Evolutionary conservation across 2,329 filamentous ascomycete species (phyloP).

Genomic region (Fusarium sp.): DNA sequence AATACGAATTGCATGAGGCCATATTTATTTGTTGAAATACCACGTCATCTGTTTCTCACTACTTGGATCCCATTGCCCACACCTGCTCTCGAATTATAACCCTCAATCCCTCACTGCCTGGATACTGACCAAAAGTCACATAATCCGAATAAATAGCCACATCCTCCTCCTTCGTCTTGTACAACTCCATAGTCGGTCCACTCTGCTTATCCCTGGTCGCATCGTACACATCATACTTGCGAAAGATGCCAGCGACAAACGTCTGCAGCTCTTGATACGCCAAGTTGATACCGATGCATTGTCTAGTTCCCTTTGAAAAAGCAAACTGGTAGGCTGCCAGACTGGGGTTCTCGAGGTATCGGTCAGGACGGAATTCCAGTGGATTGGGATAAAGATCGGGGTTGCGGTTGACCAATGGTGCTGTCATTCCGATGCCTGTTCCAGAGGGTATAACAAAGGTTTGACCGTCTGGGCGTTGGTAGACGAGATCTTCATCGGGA

Average conservation of each 20-base stretch:
- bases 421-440: slow-evolving; percentile 52
- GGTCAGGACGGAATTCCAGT: slow-evolving; percentile 38
- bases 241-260: slow-evolving; percentile 30
- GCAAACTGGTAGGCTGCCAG: slow-evolving; percentile 15
- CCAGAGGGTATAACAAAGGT: slow-evolving; percentile 45
- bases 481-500: slow-evolving; percentile 44
- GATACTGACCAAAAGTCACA: slow-evolving; percentile 15
- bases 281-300: slow-evolving; percentile 35
- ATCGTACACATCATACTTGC: slow-evolving; percentile 31
- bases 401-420: slow-evolving; percentile 41
- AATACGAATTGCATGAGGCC: neutral
- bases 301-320: slow-evolving; percentile 28
- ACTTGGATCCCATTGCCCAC: neutral
- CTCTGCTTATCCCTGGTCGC: neutral
- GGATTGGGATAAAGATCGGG: slow-evolving; percentile 36
- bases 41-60: neutral
- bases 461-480: slow-evolving; percentile 30
- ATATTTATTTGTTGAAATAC: neutral
- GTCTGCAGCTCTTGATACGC: slow-evolving; percentile 35
- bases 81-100: slow-evolving; percentile 13
- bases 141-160: slow-evolving; percentile 26
- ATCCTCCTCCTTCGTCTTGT: slow-evolving; percentile 24
- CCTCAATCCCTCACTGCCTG: slow-evolving; percentile 21
- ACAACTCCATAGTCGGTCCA: slow-evolving; percentile 31
- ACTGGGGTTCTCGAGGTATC: slow-evolving; percentile 27